phyloP scores from a whole-genome alignment of 1,139 yeast species.

The Suhomyces guaymorum region DNA sequence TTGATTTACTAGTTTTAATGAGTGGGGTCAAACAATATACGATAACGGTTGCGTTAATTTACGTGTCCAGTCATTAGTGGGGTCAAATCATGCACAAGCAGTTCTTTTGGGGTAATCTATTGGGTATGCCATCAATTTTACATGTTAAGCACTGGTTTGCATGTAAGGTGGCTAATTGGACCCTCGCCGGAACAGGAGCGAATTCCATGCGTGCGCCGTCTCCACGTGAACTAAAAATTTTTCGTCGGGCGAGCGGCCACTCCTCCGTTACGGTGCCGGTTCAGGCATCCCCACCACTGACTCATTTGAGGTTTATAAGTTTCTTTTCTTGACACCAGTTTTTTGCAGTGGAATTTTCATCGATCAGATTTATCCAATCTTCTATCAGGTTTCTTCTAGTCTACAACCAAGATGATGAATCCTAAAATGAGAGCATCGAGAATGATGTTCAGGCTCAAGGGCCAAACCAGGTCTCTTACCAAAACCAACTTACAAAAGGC shows the following conservation, averaged over 20 bases:
- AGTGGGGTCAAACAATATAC: too few species aligned
- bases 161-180: too few species aligned
- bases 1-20: too few species aligned
- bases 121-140: too few species aligned
- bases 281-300: constrained; percentile 14
- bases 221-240: constrained; percentile 2
- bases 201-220: too few species aligned
- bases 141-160: too few species aligned
- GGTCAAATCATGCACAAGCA: too few species aligned
- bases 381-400: too few species aligned
- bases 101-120: too few species aligned
- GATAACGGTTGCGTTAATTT: too few species aligned
- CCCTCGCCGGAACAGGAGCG: too few species aligned
- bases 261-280: constrained; percentile 8
- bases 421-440: constrained; percentile 11
- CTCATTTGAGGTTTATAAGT: constrained; percentile 7
- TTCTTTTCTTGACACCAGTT: constrained; percentile 3
- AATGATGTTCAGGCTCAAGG: constrained; percentile 12
- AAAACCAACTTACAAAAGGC: constrained; percentile 37
- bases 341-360: constrained; percentile 9
- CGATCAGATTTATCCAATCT: neutral
- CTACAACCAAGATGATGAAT: constrained; percentile 14
- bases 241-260: constrained; percentile 11
- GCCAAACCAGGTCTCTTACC: constrained; percentile 30
- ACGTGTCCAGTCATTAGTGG: too few species aligned